Evolutionary conservation across 768 basidiomycete species (phyloP), one percentile per base, ranked within the genome.

Genomic region (Lactifluus echinatus): DNA sequence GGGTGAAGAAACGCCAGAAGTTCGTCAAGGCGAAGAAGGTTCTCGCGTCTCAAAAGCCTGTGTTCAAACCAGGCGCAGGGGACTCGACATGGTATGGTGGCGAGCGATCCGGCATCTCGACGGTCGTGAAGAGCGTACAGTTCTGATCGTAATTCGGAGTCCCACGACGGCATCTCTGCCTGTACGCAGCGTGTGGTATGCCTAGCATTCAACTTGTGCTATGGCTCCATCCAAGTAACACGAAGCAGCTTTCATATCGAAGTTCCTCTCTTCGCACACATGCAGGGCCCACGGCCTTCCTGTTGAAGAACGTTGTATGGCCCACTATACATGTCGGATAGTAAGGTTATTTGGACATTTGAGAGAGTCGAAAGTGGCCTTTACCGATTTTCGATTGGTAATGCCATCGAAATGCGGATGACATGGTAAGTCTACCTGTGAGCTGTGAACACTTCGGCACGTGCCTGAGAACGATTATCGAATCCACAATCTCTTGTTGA

Each of bases 11-110:
- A 71, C 82, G 92, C 33, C 79, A 86, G 72, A 86, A 79, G 67
- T 98, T 86, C 76, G 94, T 94, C 67, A 87, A 96, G 73, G 95
- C 94, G 62, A 90, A 95, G 77, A 93, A 89, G 74, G 92, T 86
- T 73, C 74, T 97, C 14, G 73, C 85, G 28, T 93, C 89, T 23
- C 92, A 93, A 71, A 88, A 90, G 70, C 84, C 93, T 17, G 79
- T 93, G n/a, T 98, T 83, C 81, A 94, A 87, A 69, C 92, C 93
- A 53, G 93, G 93, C 37, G 69, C 87, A 54, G 79, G 79, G 14
- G 81, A 81, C 55, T 75, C 78, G 42, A 84, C 80, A n/a, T 75
- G 75, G 62, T 98, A 98, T 74, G 83, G 81, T 33, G 96, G 96
- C 67, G 96, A 99, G 74, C 83, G 80, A 72, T 86, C 88, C 55